Percentiles rank a stretch among this genome's conserved stretches.
These are phyloP conservation scores for Pichia sp. DNA, from an alignment of 1,139 yeast species.

Conservation along the genomic window DNA sequence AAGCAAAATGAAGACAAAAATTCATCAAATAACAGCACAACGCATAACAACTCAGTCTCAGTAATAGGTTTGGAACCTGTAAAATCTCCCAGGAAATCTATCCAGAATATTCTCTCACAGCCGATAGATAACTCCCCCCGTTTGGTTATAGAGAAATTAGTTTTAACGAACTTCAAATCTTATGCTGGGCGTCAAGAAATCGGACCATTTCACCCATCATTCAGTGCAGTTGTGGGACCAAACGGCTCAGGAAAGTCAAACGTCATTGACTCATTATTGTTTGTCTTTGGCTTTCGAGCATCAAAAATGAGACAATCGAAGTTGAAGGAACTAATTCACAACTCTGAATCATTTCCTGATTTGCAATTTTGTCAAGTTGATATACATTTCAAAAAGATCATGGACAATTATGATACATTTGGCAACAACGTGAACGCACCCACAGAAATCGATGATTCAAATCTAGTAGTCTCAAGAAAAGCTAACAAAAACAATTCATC, in stretches of 20 bases:
- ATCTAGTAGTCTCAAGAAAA: conserved; percentile 69
- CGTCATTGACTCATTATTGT: conserved; percentile 91
- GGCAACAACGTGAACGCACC: conserved; percentile 29
- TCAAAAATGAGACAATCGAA: conserved; percentile 96
- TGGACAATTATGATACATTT: conserved; percentile 52
- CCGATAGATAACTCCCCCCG: conserved; percentile 35
- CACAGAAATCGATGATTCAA: conserved; percentile 49
- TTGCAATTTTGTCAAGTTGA: conserved; percentile 83
- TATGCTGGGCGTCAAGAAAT: conserved; percentile 93
- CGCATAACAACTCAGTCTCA: conserved; percentile 7
- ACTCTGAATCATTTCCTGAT: conserved; percentile 67
- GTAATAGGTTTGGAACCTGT: conserved; percentile 20
- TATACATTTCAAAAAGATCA: conserved; percentile 79
- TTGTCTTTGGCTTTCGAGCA: conserved; percentile 96
- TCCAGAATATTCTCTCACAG: conserved; percentile 8
- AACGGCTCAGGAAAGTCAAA: conserved; percentile 98
- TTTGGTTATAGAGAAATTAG: conserved; percentile 68
- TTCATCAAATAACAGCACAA: neutral
- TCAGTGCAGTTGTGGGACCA: conserved; percentile 98
- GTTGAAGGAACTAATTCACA: conserved; percentile 84
- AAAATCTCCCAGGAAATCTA: conserved; percentile 15
- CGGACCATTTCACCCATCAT: conserved; percentile 92
- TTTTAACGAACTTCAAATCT: conserved; percentile 84
- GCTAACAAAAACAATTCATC: conserved; percentile 78
- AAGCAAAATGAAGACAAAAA: neutral